phyloP scores from a whole-genome alignment of 768 basidiomycete genomes.

The Pleurotus sapidus region DNA sequence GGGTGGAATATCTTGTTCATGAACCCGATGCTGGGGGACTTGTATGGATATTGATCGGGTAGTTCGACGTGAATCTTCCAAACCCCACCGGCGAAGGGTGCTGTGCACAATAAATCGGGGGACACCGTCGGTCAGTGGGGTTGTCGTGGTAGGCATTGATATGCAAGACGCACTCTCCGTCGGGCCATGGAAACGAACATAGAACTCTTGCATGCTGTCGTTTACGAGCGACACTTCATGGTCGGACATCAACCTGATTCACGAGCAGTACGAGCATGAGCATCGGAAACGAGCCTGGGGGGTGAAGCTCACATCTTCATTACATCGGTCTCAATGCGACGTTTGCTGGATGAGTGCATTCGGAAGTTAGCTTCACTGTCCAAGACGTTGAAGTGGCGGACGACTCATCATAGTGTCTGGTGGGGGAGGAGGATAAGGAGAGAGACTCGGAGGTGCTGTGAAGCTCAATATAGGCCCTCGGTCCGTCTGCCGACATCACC shows the following conservation, averaged over 20 bases:
- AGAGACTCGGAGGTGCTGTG: slow-evolving; percentile 9
- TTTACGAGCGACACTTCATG: slow-evolving; percentile 97
- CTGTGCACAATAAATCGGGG: slow-evolving; percentile 35
- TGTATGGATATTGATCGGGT: slow-evolving; percentile 98
- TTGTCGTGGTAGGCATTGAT: neutral
- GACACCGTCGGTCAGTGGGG: slow-evolving; percentile 2
- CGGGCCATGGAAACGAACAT: slow-evolving; percentile 93
- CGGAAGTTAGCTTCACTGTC: slow-evolving; percentile 12
- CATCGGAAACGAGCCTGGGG: neutral
- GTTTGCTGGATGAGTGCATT: slow-evolving; percentile 81
- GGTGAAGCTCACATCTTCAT: slow-evolving; percentile 84
- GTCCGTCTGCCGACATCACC: no score
- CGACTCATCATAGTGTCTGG: slow-evolving; percentile 58
- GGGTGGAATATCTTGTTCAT: slow-evolving; percentile 99
- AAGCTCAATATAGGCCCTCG: slow-evolving; percentile 10
- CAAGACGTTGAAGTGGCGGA: neutral
- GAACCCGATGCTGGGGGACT: slow-evolving; percentile 98
- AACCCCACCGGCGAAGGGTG: slow-evolving; percentile 95
- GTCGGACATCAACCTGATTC: slow-evolving; percentile 90
- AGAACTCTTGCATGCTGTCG: slow-evolving; percentile 99
- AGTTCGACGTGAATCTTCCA: slow-evolving; percentile 99
- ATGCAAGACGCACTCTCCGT: slow-evolving; percentile 71
- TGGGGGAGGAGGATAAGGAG: slow-evolving; percentile 12
- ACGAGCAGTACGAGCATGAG: slow-evolving; percentile 8
- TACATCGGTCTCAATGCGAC: slow-evolving; percentile 97